phyloP scores from a whole-genome alignment of 2,329 filamentous ascomycete genomes.

The Pseudogymnoascus sp. region DNA sequence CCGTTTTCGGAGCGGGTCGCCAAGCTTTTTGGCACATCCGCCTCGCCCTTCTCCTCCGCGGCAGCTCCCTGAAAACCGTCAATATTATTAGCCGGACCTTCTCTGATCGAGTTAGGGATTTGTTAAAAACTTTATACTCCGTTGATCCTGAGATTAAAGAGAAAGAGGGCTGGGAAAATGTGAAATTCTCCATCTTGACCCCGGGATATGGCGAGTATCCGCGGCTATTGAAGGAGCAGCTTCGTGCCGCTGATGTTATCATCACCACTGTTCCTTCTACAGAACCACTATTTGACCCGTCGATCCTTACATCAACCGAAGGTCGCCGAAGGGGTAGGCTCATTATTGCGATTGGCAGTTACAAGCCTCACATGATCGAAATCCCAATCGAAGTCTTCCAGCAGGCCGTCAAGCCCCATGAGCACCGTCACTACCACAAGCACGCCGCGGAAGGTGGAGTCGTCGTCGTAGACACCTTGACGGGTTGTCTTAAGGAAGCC shows the following conservation, averaged over 20 bases:
- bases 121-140: constrained; percentile 43
- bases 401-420: constrained; percentile 51
- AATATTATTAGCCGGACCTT: constrained; percentile 77
- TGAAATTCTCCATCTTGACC: constrained; percentile 64
- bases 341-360: constrained; percentile 65
- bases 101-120: constrained; percentile 45
- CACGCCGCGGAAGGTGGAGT: constrained; percentile 57
- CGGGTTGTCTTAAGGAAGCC: constrained; percentile 72
- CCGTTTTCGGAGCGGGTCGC: constrained; percentile 79
- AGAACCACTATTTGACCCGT: constrained; percentile 65
- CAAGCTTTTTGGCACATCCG: constrained; percentile 95
- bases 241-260: constrained; percentile 69
- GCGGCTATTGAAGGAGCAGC: constrained; percentile 61
- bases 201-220: constrained; percentile 62
- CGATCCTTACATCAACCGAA: constrained; percentile 64
- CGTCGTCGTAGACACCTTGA: constrained; percentile 68
- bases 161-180: constrained; percentile 54
- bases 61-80: constrained; percentile 64
- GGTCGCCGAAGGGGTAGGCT: constrained; percentile 64
- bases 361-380: constrained; percentile 70
- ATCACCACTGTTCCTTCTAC: constrained; percentile 81
- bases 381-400: constrained; percentile 68
- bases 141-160: constrained; percentile 39
- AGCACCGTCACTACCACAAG: constrained; percentile 57
- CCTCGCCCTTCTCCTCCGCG: constrained; percentile 68